Evolutionary conservation across 2,329 filamentous ascomycete genomes (phyloP).

Genomic region (Cephalotrichum gorgonifer): DNA sequence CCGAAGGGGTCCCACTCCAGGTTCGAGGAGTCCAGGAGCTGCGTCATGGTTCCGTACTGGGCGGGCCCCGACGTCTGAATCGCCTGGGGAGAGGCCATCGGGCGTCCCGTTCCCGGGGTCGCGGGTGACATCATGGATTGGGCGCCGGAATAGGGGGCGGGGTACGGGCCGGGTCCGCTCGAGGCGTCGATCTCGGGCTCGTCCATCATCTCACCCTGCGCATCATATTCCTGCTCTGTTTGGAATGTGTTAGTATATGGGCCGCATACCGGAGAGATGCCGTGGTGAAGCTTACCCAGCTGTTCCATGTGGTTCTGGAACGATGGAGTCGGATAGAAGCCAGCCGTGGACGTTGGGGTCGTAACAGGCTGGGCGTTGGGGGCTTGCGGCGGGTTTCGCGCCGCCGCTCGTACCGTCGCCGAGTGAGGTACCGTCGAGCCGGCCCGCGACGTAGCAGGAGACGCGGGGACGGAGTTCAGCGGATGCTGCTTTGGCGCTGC

Average conservation of each 20-base stretch:
- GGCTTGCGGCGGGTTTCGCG: constrained; percentile 7
- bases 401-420: background rate
- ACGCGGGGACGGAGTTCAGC: constrained; percentile 1
- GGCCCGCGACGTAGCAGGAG: background rate
- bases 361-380: constrained; percentile 17
- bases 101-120: constrained; percentile 24
- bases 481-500: background rate
- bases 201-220: constrained; percentile 80
- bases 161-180: constrained; percentile 54
- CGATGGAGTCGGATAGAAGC: constrained; percentile 68
- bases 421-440: background rate
- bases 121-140: constrained; percentile 32
- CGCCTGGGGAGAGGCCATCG: constrained; percentile 25
- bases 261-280: background rate
- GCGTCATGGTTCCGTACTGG: constrained; percentile 53
- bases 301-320: constrained; percentile 94
- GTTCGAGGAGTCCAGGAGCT: constrained; percentile 63
- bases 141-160: constrained; percentile 39
- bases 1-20: constrained; percentile 91
- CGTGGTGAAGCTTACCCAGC: constrained; percentile 72
- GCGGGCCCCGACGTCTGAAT: constrained; percentile 17
- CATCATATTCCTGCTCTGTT: constrained; percentile 95
- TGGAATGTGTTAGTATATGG: constrained; percentile 39
- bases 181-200: constrained; percentile 64
- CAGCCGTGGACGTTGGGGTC: constrained; percentile 14